phyloP scores from a whole-genome alignment of 192 early-diverging fungal species.

The Backusella mclennaniae region DNA sequence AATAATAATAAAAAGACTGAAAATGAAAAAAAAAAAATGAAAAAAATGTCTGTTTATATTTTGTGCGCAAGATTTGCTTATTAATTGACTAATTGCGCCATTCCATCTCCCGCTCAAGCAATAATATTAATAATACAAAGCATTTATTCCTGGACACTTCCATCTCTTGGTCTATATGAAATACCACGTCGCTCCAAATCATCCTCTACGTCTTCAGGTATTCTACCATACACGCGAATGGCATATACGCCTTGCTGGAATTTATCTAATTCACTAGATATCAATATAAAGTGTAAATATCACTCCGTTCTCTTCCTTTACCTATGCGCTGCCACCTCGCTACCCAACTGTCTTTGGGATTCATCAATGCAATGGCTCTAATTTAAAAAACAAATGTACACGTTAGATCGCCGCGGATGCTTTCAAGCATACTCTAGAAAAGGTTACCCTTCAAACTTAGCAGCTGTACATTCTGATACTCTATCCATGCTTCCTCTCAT shows the following conservation, averaged over 20 bases:
- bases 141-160: constrained; percentile 40
- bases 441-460: constrained; percentile 71
- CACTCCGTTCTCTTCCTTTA: constrained; percentile 21
- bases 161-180: constrained; percentile 69
- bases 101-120: background rate
- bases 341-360: constrained; percentile 76
- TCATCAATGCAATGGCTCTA: constrained; percentile 70
- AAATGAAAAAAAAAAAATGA: background rate
- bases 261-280: constrained; percentile 37
- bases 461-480: constrained; percentile 75
- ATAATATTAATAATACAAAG: background rate
- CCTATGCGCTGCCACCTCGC: constrained; percentile 69
- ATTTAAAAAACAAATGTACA: background rate
- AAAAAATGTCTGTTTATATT: background rate
- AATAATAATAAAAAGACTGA: constrained; percentile 5
- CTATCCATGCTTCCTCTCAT: constrained; percentile 63
- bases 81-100: background rate
- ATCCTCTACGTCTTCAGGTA: constrained; percentile 77
- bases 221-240: constrained; percentile 65
- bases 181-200: constrained; percentile 65
- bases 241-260: constrained; percentile 74
- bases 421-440: background rate
- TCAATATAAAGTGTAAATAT: too few species aligned
- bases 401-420: background rate
- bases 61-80: constrained; percentile 1